Evolutionary conservation across 495 filamentous ascomycete species (phyloP).

Genomic region (Neurospora discreta): DNA sequence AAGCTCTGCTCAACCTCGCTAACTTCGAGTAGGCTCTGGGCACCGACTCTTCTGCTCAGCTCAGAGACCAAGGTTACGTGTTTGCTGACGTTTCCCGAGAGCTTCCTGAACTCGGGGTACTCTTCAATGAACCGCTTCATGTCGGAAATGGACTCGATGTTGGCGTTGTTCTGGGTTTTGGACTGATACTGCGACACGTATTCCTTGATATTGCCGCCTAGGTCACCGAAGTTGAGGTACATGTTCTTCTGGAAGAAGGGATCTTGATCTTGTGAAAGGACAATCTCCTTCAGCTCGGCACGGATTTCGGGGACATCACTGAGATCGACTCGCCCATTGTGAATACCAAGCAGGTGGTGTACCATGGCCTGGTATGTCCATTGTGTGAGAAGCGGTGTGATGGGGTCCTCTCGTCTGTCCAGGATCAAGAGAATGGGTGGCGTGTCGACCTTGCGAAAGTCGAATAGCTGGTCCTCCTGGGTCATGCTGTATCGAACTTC

Average conservation of each 20-base stretch:
- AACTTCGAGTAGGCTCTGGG: constrained; percentile 78
- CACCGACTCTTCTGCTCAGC: constrained; percentile 73
- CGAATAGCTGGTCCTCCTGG: constrained; percentile 94
- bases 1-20: constrained; percentile 95
- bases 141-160: constrained; percentile 91
- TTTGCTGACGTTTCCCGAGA: constrained; percentile 96
- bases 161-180: constrained; percentile 83
- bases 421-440: constrained; percentile 85
- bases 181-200: constrained; percentile 97
- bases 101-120: constrained; percentile 92
- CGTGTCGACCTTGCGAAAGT: constrained; percentile 91
- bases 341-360: constrained; percentile 85
- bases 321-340: constrained; percentile 84
- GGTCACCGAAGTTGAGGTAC: constrained; percentile 96
- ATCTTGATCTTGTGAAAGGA: constrained; percentile 93
- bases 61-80: constrained; percentile 94
- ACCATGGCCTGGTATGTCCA: constrained; percentile 99
- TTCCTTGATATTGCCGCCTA: constrained; percentile 95
- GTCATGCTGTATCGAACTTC: constrained; percentile 87
- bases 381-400: constrained; percentile 90
- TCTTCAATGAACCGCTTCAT: constrained; percentile 99
- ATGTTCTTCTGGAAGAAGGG: constrained; percentile 99
- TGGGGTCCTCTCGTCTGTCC: constrained; percentile 87
- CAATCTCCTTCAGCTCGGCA: constrained; percentile 88
- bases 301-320: constrained; percentile 78